Percentiles rank a stretch among this genome's conserved stretches.
Evolutionary conservation across 2,329 filamentous ascomycete species (phyloP).

Genomic region (Apiospora rasikravindrae): DNA sequence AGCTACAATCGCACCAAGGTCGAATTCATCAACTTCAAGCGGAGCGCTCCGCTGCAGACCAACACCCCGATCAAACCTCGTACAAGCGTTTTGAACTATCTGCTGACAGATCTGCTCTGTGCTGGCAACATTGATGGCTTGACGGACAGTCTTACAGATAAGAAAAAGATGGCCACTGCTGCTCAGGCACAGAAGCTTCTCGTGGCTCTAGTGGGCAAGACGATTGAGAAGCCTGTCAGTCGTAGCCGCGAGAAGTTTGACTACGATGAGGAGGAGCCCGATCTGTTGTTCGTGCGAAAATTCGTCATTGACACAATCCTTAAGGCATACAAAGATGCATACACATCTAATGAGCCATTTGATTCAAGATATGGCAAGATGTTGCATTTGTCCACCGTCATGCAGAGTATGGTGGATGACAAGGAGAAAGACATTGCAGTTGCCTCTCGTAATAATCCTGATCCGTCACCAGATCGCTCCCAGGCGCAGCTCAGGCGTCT

Average conservation of each 20-base stretch:
- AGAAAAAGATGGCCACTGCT: constrained; percentile 86
- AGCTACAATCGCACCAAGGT: constrained; percentile 96
- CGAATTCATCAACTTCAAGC: constrained; percentile 99
- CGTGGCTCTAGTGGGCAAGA: constrained; percentile 86
- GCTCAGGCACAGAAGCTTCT: constrained; percentile 85
- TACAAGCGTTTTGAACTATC: constrained; percentile 90
- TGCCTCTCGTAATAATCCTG: constrained; percentile 38
- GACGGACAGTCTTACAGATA: constrained; percentile 75
- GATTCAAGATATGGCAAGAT: constrained; percentile 88
- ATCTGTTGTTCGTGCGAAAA: constrained; percentile 88
- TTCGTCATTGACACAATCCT: constrained; percentile 94
- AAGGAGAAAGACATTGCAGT: constrained; percentile 66
- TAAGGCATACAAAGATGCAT: constrained; percentile 89
- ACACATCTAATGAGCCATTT: constrained; percentile 75
- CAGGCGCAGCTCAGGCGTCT: constrained; percentile 86
- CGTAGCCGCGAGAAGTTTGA: constrained; percentile 63
- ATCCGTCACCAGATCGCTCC: constrained; percentile 55
- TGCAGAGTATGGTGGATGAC: constrained; percentile 88
- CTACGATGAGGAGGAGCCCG: constrained; percentile 80
- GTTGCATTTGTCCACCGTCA: constrained; percentile 86
- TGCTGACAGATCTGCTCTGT: constrained; percentile 79
- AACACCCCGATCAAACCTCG: constrained; percentile 93
- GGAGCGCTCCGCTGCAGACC: constrained; percentile 82
- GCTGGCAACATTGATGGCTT: constrained; percentile 67
- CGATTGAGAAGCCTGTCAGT: constrained; percentile 73